Evolutionary conservation across 257 asterid genomes (phyloP).

Genomic region (Ilex asprella): DNA sequence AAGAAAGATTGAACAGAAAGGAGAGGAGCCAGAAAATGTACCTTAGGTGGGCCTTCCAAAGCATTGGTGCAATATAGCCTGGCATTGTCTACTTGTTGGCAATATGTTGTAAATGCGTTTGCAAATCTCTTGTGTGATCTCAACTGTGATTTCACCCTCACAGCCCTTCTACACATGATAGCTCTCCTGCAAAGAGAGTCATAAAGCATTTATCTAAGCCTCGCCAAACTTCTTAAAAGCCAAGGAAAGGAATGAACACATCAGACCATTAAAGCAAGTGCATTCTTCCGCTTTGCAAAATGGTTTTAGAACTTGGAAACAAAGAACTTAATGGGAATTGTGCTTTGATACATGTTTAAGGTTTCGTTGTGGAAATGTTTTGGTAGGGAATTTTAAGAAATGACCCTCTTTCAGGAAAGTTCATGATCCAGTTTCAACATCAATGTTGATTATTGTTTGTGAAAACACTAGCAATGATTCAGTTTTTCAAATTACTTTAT

Average conservation of each 20-base stretch:
- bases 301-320: not conserved
- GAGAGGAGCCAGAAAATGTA: slow-evolving; percentile 12
- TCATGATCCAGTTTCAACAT: too few species aligned
- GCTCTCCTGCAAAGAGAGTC: slow-evolving; percentile 58
- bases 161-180: slow-evolving; percentile 86
- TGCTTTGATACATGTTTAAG: not conserved
- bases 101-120: slow-evolving; percentile 67
- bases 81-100: slow-evolving; percentile 77
- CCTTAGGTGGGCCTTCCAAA: slow-evolving; percentile 88
- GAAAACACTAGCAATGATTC: too few species aligned
- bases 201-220: not conserved
- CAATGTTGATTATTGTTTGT: too few species aligned
- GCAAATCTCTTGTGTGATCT: slow-evolving; percentile 89
- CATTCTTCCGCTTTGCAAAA: too few species aligned
- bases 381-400: not conserved
- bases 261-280: not conserved
- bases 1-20: not conserved
- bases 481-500: not conserved
- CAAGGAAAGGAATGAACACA: not conserved
- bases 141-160: slow-evolving; percentile 80
- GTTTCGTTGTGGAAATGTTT: not conserved
- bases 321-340: not conserved
- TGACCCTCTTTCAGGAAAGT: too few species aligned
- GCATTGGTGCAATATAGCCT: slow-evolving; percentile 74
- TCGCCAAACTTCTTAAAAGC: not conserved